These are phyloP conservation scores for Ajuga reptans DNA, from an alignment of 305 asterid genomes.

Conservation along the genomic window DNA sequence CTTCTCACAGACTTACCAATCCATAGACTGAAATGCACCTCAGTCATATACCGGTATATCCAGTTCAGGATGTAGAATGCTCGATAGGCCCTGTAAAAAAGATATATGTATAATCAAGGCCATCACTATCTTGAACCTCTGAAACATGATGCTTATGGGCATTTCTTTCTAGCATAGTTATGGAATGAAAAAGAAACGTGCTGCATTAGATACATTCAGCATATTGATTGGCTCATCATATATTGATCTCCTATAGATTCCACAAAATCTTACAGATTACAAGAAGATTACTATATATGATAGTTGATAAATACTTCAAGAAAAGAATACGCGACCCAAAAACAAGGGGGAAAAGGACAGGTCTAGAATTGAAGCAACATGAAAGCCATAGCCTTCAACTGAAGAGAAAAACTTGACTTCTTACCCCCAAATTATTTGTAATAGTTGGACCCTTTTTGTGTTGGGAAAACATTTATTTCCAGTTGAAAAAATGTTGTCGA, in stretches of 20 bases:
- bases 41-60: conserved; percentile 87
- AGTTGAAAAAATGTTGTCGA: too few relatives aligned
- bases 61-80: conserved; percentile 83
- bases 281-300: not conserved
- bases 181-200: not conserved
- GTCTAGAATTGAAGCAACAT: not conserved
- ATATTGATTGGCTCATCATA: not conserved
- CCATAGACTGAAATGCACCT: conserved; percentile 55
- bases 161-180: not conserved
- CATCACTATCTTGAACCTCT: not conserved
- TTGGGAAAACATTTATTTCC: not conserved
- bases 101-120: not conserved
- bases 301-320: not conserved
- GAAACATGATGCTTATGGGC: too few relatives aligned
- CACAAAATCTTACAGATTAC: not conserved
- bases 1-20: conserved; percentile 43
- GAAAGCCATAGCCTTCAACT: not conserved
- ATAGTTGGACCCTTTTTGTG: not conserved
- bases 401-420: not conserved
- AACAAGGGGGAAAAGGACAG: not conserved
- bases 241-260: not conserved
- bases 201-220: not conserved
- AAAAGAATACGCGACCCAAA: too few relatives aligned
- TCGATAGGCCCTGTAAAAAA: conserved; percentile 73
- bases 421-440: not conserved